Evolutionary conservation across 176 grass and related monocot species (phyloP), one percentile per base, ranked within the genome.

Genomic region (Metroxylon sagu): DNA sequence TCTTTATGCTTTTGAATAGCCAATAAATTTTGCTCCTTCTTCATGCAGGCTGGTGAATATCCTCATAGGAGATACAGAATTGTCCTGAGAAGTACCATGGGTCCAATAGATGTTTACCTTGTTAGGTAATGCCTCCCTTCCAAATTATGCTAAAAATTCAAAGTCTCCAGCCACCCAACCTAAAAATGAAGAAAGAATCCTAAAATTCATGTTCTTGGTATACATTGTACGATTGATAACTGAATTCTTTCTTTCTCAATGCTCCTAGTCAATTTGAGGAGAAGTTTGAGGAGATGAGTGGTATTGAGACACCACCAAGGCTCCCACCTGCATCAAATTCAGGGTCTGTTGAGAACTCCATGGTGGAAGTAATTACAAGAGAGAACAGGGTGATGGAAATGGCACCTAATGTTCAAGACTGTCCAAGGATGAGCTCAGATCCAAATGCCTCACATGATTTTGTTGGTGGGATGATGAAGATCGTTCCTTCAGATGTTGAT

Each of bases 31-130:
- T 28, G 67, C 68, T 49, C 72, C 49, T 50, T 71, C 53, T 49
- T 62, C 72, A 67, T 85, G 74, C 85, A 89, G 87, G 71, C 59
- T 48, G 81, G 84, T 26, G 73, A 89, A 70, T 80, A 76, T 80
- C 51, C 67, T 29, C 81, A 88, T 72, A 85, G 87, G 70, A 92
- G 87, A 85, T 92, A 92, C 28, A 88, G 79, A 77, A 76, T 98
- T 61, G 59, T 98, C 58, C 73, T 98, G 72, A 75, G 87, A 76
- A 98, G 93, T 79, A 83, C 79, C 56, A 98, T 78, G 81, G 93
- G 87, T 51, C 85, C 93, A 53, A 78, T 92, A 66, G 84, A 92
- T 89, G 61, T 98, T 65, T 98, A 88, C 78, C 77, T 98, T 77
- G 81, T 92, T 65, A 89, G 93, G 93, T 98, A 80, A 65, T 62